Evolutionary conservation across 768 basidiomycete genomes (phyloP).

Genomic region (Tephrocybe sp.): DNA sequence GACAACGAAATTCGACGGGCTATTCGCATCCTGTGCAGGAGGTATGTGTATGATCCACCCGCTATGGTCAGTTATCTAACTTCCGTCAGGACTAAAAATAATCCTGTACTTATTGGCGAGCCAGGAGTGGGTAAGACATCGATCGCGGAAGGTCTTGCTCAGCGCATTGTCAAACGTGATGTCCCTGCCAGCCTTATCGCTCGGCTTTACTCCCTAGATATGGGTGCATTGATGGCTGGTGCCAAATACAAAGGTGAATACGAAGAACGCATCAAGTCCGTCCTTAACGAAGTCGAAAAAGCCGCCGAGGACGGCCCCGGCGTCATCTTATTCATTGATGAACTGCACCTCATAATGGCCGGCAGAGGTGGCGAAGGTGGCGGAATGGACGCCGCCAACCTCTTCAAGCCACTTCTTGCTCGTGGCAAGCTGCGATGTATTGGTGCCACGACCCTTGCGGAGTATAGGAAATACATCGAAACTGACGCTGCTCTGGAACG

Average conservation of each 20-base stretch:
- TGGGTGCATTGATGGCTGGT: slow-evolving; percentile 95
- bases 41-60: slow-evolving; percentile 33
- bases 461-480: slow-evolving; percentile 93
- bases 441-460: slow-evolving; percentile 89
- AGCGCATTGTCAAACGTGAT: slow-evolving; percentile 92
- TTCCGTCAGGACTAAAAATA: slow-evolving; percentile 80
- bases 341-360: slow-evolving; percentile 92
- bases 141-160: slow-evolving; percentile 93
- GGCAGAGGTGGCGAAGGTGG: slow-evolving; percentile 80
- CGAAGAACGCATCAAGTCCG: slow-evolving; percentile 92
- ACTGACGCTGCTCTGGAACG: slow-evolving; percentile 90
- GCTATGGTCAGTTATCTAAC: neutral
- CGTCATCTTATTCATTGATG: slow-evolving; percentile 94
- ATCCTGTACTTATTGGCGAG: slow-evolving; percentile 95
- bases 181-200: slow-evolving; percentile 75
- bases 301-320: slow-evolving; percentile 69
- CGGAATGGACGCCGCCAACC: slow-evolving; percentile 92
- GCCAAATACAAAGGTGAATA: slow-evolving; percentile 94
- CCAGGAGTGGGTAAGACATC: slow-evolving; percentile 96
- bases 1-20: slow-evolving; percentile 90
- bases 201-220: slow-evolving; percentile 83
- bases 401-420: slow-evolving; percentile 90
- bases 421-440: slow-evolving; percentile 78
- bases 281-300: slow-evolving; percentile 93
- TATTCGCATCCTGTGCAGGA: slow-evolving; percentile 80